A percentile compares a stretch with the other conserved stretches of the same genome.
Evolutionary conservation across 2,329 filamentous ascomycete genomes (phyloP).

Genomic region (Aspergillus ibericus): DNA sequence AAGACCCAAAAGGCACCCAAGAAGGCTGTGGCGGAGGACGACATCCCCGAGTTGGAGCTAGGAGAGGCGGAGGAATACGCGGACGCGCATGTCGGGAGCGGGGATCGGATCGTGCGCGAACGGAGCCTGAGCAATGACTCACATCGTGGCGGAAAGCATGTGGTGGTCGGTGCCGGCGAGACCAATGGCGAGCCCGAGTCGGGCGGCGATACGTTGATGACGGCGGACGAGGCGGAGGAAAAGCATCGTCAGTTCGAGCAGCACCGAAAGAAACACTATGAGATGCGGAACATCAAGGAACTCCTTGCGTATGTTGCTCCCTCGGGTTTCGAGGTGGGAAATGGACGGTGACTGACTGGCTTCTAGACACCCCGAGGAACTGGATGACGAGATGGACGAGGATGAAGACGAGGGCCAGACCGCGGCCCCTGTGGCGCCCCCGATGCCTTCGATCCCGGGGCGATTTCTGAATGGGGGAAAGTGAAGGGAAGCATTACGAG

Average conservation of each 20-base stretch:
- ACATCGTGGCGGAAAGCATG: constrained; percentile 65
- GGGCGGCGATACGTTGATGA: constrained; percentile 52
- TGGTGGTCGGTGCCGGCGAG: constrained; percentile 66
- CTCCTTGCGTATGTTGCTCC: constrained; percentile 66
- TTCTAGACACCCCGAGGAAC: constrained; percentile 60
- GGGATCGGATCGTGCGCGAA: constrained; percentile 47
- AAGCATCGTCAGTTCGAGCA: constrained; percentile 92
- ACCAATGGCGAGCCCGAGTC: constrained; percentile 37
- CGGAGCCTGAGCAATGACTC: constrained; percentile 44
- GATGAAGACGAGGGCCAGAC: constrained; percentile 55
- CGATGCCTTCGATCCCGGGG: constrained; percentile 36
- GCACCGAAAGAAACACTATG: constrained; percentile 93
- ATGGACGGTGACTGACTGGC: constrained; percentile 12
- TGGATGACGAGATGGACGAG: constrained; percentile 59
- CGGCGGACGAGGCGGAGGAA: constrained; percentile 71
- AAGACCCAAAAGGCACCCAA: constrained; percentile 44
- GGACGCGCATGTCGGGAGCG: constrained; percentile 27
- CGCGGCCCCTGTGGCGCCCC: constrained; percentile 25
- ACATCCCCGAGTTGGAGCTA: constrained; percentile 88
- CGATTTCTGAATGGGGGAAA: constrained; percentile 27
- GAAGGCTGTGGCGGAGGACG: constrained; percentile 60
- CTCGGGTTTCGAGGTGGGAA: neutral
- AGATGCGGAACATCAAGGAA: constrained; percentile 93
- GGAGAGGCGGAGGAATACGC: constrained; percentile 81
- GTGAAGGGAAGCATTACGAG: constrained; percentile 14